phyloP scores from a whole-genome alignment of 345 rosid genomes.

The Euclidium syriacum region DNA sequence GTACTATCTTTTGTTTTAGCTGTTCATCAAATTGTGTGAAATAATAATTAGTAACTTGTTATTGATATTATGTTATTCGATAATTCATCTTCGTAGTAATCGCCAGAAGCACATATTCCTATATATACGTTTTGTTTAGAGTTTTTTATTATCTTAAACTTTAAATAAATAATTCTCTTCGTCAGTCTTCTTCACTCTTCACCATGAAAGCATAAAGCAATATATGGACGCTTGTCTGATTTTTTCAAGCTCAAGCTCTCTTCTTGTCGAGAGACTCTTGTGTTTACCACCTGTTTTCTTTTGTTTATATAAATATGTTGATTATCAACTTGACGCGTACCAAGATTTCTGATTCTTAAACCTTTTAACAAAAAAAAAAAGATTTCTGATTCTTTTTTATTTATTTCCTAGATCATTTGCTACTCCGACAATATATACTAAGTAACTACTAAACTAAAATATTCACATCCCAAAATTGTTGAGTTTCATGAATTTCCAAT shows the following conservation, averaged over 20 bases:
- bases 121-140: neutral
- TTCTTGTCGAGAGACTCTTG: neutral
- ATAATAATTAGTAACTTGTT: neutral
- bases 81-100: slow-evolving; percentile 22
- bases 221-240: slow-evolving; percentile 3
- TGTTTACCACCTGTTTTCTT: slow-evolving; percentile 3
- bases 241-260: slow-evolving; percentile 9
- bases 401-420: no score
- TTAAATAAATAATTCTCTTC: neutral
- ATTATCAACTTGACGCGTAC: slow-evolving; percentile 1
- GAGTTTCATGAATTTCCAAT: no score
- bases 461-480: no score
- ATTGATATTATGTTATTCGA: neutral
- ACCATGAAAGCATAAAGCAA: neutral
- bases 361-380: no score
- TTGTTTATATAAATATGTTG: neutral
- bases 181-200: neutral
- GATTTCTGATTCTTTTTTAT: no score
- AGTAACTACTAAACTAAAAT: no score
- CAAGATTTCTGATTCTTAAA: neutral
- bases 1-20: neutral
- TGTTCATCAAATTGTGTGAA: slow-evolving; percentile 3
- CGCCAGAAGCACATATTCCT: slow-evolving; percentile 14
- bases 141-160: neutral
- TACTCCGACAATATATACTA: no score